Base-by-base conservation (phyloP, 2,329 filamentous ascomycete species). In the Tricladium varicosporioides region DNA sequence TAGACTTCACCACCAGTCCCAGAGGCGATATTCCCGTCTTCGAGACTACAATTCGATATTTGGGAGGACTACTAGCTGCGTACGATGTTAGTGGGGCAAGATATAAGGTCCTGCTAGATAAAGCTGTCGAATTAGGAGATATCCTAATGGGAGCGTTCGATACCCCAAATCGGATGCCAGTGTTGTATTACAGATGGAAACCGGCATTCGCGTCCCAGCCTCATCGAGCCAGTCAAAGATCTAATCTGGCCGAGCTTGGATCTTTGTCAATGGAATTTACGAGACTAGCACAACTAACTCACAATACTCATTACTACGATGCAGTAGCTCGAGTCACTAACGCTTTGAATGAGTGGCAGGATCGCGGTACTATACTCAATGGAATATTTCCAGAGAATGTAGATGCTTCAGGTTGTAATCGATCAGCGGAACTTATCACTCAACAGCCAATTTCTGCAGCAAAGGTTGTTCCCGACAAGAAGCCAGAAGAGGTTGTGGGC, bases 91-190 rank as follows among this genome's bases (percentile, higher is more conserved):
- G 89, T 52, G 88, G 83, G 15, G 84, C 82, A 5, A 77, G 78
- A 60, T 88, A 96, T 66, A 74, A 80, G 16, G 77, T 88, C 19
- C 78, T 91, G 16, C 75, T 91, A 33, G 79, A 84, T 49, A 91
- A 91, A 70, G 87, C 88, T n/a, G 76, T 85, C 40, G 86, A 91
- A 69, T 76, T 91, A 33, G 88, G 82, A 5, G 86, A 91, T 60
- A 80, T 91, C 57, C 70, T 91, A 40, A 88, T 89, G 72, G 84
- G 84, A 53, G 83, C 86, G 1, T 91, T 91, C 65, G 88, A 91
- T 72, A 97, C 93, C 0, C 92, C 92, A 0, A 97, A 97, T 71
- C 85, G 91, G 65, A 95, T 97, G 90, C 92, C 93, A 2, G 75
- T 91, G 5, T 80, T 91, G 5, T 92, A 87, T 72, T 95, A 93